These are phyloP conservation scores for Penicillium samsonianum DNA, from an alignment of 495 filamentous ascomycete genomes.

Conservation along the genomic window DNA sequence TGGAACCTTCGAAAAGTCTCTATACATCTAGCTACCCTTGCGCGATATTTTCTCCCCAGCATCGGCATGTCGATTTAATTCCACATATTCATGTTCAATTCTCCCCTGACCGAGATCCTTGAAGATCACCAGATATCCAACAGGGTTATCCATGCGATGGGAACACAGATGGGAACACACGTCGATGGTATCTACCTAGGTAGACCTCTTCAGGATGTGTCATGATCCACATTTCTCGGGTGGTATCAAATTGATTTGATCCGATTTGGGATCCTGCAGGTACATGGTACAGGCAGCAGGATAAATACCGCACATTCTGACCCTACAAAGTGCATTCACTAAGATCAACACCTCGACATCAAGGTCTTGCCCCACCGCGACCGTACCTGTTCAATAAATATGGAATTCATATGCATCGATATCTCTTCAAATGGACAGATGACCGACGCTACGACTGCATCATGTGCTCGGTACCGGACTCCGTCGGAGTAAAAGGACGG, in stretches of 20 bases:
- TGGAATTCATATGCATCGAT: neutral
- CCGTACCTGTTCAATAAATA: neutral
- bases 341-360: neutral
- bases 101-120: too few species aligned
- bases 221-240: too few species aligned
- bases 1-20: too few species aligned
- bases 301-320: neutral
- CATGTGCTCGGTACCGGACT: neutral
- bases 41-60: too few species aligned
- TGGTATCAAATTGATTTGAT: neutral
- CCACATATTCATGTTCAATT: too few species aligned
- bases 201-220: too few species aligned
- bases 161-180: too few species aligned
- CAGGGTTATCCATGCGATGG: too few species aligned
- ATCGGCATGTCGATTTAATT: too few species aligned
- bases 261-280: neutral
- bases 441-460: neutral
- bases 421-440: neutral
- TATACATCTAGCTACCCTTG: too few species aligned
- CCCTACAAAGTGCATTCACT: neutral
- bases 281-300: neutral
- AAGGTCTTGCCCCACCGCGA: neutral
- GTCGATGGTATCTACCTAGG: too few species aligned
- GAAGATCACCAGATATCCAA: too few species aligned
- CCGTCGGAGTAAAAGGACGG: neutral